phyloP scores from a whole-genome alignment of 139 green algal genomes.

The Choricystis sp. region DNA sequence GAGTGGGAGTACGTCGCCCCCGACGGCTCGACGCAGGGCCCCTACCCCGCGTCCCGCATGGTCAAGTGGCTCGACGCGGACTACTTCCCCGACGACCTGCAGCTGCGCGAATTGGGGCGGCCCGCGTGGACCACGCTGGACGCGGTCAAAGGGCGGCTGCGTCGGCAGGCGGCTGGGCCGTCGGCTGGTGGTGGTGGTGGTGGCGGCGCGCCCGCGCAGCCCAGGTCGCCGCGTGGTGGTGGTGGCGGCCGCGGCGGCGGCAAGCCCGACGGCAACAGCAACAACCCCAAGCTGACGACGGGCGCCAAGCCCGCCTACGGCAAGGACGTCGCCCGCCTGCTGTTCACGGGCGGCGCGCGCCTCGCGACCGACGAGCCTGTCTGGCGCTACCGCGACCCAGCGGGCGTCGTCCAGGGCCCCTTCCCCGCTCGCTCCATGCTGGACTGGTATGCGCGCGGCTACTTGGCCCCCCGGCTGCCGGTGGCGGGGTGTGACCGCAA shows the following conservation, averaged over 20 bases:
- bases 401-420: slow-evolving; percentile 6
- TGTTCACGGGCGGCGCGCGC: neutral
- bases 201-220: too few species aligned
- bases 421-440: slow-evolving; percentile 9
- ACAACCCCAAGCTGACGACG: too few species aligned
- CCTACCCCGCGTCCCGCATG: neutral
- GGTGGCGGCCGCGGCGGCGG: too few species aligned
- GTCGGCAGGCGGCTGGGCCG: neutral
- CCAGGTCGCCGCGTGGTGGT: neutral
- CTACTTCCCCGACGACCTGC: neutral
- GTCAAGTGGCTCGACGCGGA: neutral
- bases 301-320: neutral
- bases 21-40: neutral
- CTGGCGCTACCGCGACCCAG: slow-evolving; percentile 12
- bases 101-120: neutral
- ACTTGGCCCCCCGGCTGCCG: slow-evolving; percentile 3
- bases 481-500: slow-evolving; percentile 9
- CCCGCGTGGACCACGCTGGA: neutral
- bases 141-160: neutral
- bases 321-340: neutral
- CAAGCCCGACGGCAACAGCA: neutral
- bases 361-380: slow-evolving; percentile 5
- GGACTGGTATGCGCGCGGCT: slow-evolving; percentile 3
- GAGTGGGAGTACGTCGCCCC: neutral
- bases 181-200: neutral